A percentile compares a stretch with the other conserved stretches of the same genome.
Conservation (phyloP, 805 yeast species). For the Huiozyma sinensis region DNA sequence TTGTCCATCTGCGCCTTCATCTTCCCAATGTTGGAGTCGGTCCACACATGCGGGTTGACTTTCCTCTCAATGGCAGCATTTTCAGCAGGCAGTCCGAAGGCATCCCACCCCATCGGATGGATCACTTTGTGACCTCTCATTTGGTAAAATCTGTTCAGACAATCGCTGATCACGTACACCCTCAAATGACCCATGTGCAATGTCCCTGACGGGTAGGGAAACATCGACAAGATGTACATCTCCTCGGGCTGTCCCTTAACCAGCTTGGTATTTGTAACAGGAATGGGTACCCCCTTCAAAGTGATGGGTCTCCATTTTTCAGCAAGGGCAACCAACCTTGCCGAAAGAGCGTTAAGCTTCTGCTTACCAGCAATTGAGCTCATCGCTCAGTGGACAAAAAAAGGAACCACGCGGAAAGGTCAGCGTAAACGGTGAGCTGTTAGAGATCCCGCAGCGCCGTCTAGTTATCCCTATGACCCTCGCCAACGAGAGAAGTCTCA, state of each 20-base stretch:
- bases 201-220: conserved; percentile 92
- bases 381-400: too few species aligned
- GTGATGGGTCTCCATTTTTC: conserved; percentile 23
- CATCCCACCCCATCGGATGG: conserved; percentile 99
- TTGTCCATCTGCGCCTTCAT: conserved; percentile 75
- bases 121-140: conserved; percentile 68
- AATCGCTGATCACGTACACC: conserved; percentile 86
- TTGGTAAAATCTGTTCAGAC: conserved; percentile 64
- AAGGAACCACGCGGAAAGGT: too few species aligned
- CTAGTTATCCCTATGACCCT: too few species aligned
- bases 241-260: conserved; percentile 5
- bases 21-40: conserved; percentile 60
- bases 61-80: conserved; percentile 90
- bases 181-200: conserved; percentile 91
- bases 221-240: conserved; percentile 67
- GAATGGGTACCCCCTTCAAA: conserved; percentile 8
- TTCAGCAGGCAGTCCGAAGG: conserved; percentile 96
- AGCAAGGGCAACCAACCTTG: conserved; percentile 11
- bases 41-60: conserved; percentile 76
- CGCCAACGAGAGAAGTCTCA: too few species aligned
- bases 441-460: too few species aligned
- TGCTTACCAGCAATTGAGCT: too few species aligned
- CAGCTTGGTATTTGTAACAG: conserved; percentile 1
- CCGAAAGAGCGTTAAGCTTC: not conserved
- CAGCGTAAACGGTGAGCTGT: too few species aligned